Evolutionary conservation across 2,329 filamentous ascomycete genomes (phyloP).

Genomic region (Sporothrix variecibatus): DNA sequence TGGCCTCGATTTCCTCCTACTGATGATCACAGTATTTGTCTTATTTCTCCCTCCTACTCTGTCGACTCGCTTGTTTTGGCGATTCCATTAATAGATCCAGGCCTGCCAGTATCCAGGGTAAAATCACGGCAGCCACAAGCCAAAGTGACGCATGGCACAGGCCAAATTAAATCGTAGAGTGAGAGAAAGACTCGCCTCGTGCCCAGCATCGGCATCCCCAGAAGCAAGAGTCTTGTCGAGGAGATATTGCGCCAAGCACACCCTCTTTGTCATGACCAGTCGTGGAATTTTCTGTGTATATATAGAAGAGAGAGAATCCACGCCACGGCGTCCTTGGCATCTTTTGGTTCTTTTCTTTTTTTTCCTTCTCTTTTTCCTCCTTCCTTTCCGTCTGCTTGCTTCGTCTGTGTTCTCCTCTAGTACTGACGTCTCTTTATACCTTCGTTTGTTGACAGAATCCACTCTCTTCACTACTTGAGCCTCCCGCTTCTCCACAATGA

Average conservation of each 20-base stretch:
- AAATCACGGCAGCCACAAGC: neutral
- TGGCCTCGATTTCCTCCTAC: neutral
- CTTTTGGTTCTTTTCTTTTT: neutral
- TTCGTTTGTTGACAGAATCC: neutral
- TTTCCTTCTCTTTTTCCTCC: neutral
- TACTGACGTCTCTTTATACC: neutral
- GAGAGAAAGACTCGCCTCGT: neutral
- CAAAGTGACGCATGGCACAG: neutral
- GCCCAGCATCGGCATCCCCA: constrained; percentile 14
- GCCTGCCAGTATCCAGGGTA: neutral
- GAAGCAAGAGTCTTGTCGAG: neutral
- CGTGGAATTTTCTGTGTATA: neutral
- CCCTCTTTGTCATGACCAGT: neutral
- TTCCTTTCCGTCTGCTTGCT: neutral
- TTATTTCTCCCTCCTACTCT: no score
- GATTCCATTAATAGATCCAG: constrained; percentile 12
- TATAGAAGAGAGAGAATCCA: neutral
- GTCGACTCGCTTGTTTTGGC: neutral
- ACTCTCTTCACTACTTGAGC: neutral
- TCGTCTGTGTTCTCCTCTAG: neutral
- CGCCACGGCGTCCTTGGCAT: neutral
- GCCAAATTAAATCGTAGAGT: neutral
- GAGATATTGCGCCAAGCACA: neutral
- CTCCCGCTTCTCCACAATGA: constrained; percentile 35
- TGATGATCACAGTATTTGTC: neutral